Evolutionary conservation across 257 asterid genomes (phyloP), one percentile per base, ranked within the genome.

Genomic region (Leptodermis oblonga): DNA sequence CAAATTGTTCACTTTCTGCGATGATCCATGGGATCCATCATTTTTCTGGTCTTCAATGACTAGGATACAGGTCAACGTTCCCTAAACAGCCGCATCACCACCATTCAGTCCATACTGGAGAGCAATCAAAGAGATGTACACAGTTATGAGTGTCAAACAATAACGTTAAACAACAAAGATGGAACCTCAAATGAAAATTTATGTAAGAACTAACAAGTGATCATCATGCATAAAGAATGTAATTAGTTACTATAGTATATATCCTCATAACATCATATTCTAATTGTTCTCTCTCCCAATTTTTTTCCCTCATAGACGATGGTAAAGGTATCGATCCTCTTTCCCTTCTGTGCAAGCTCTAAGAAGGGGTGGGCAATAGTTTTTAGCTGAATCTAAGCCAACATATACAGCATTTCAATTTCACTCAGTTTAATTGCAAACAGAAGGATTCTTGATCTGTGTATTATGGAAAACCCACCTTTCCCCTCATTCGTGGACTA

Each of bases 401-500:
- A 15, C 22, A 15, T 8, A 3, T 18, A 48, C 17, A 0, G 22
- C 33, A 3, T 20, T 67, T 48, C 14, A 33, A 23, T 22, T 30
- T 36, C 25, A 48, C 45, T 66, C 0, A 15, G 45, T 30, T 49
- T 25, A 36, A 51, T 49, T 49, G 49, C 48, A 67, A 33, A 10
- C 45, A 33, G 60, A 31, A 67, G 34, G 62, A 31, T 20, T 8
- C 25, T 48, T 51, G 20, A 67, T 39, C 42, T 31, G 6, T 67
- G 36, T 26, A 67, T 67, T 8, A 67, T 6, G 15, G 62, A 3
- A 67, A 23, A 72, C 28, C 54, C 54, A 92, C 98, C 98, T 92
- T 92, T 78, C 79, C 85, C 80, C 95, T 85, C 83, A 89, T 85
- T 70, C 92, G 85, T 67, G 88, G 77, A 82, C 92, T 86, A 96